These are phyloP conservation scores for Conringia planisiliqua DNA, from an alignment of 345 rosid genomes.

Conservation along the genomic window DNA sequence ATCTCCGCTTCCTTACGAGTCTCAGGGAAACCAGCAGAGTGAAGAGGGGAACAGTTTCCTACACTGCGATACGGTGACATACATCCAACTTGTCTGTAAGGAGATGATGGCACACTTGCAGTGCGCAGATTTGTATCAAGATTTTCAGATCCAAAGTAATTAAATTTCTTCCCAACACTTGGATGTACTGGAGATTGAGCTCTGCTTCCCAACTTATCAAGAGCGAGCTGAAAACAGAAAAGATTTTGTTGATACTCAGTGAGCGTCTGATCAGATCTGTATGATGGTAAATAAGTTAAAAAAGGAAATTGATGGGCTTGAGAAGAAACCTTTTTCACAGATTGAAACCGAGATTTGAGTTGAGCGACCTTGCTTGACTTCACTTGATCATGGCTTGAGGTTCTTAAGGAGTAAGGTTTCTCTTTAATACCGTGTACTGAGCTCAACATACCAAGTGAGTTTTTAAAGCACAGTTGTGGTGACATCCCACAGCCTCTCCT, in stretches of 20 bases:
- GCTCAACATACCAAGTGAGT: constrained; percentile 54
- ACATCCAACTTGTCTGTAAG: constrained; percentile 47
- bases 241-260: not conserved
- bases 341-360: constrained; percentile 45
- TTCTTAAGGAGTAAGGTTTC: constrained; percentile 36
- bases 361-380: constrained; percentile 44
- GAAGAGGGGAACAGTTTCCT: constrained; percentile 57
- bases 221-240: constrained; percentile 41
- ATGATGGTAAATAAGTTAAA: constrained; percentile 10
- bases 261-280: not conserved
- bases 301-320: constrained; percentile 1
- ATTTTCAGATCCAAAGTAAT: constrained; percentile 38
- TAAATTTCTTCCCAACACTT: constrained; percentile 38
- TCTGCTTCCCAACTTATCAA: constrained; percentile 40
- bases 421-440: constrained; percentile 62
- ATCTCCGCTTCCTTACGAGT: constrained; percentile 59
- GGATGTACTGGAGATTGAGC: constrained; percentile 46
- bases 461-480: constrained; percentile 73
- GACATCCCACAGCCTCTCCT: constrained; percentile 73
- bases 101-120: constrained; percentile 49
- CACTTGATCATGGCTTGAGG: constrained; percentile 35
- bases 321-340: constrained; percentile 49
- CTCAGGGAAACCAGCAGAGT: constrained; percentile 48
- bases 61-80: constrained; percentile 60
- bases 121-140: constrained; percentile 29